A percentile compares a stretch with the other conserved stretches of the same genome.
Evolutionary conservation across 2,329 filamentous ascomycete genomes (phyloP).

Genomic region (Chaetomium sp.): DNA sequence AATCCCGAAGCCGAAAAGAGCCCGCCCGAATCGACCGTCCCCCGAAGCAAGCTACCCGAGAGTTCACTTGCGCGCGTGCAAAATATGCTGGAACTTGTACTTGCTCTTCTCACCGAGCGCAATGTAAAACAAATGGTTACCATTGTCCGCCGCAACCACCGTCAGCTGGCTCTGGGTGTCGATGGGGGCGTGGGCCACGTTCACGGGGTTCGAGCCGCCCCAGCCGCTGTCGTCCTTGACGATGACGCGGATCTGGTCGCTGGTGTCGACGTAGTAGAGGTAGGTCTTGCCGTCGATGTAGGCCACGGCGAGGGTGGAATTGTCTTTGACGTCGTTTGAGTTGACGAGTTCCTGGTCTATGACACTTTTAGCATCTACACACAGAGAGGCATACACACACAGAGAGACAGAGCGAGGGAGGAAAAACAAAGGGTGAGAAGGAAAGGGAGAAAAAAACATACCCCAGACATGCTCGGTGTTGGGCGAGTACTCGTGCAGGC

Average conservation of each 20-base stretch:
- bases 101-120: not conserved
- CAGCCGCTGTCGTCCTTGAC: not conserved
- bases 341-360: not conserved
- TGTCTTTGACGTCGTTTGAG: not conserved
- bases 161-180: not conserved
- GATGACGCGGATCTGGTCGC: not conserved
- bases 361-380: not conserved
- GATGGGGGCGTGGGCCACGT: not conserved
- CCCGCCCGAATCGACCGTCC: no score
- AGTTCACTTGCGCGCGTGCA: not conserved
- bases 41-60: no score
- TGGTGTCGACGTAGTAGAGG: conserved; percentile 1
- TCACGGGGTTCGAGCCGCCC: not conserved
- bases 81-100: not conserved
- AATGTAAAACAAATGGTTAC: not conserved
- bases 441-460: not conserved
- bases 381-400: no score
- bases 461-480: not conserved
- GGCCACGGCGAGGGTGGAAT: not conserved
- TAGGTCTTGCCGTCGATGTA: not conserved
- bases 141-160: not conserved
- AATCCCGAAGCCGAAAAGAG: no score
- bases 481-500: not conserved
- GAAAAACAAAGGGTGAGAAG: not conserved
- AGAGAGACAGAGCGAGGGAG: no score